Evolutionary conservation across 2,329 filamentous ascomycete species (phyloP).

Genomic region (Magnaporthiopsis incrustans): DNA sequence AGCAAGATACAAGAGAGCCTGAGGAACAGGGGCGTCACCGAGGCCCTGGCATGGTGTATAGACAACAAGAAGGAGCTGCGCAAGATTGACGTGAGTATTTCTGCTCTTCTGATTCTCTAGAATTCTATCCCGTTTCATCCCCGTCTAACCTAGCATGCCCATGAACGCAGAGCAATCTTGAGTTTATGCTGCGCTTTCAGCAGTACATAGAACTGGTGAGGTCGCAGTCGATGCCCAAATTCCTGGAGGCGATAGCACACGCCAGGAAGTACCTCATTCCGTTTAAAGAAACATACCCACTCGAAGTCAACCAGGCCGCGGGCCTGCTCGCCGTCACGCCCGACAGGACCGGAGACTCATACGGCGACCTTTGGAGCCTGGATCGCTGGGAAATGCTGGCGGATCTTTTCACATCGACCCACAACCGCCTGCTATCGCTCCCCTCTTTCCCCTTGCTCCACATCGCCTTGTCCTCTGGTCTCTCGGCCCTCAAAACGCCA

Average conservation of each 20-base stretch:
- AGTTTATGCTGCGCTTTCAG: constrained; percentile 88
- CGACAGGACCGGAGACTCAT: constrained; percentile 35
- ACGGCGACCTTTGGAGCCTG: constrained; percentile 59
- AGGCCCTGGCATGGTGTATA: constrained; percentile 81
- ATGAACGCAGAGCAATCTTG: constrained; percentile 59
- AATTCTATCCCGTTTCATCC: neutral
- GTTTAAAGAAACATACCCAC: constrained; percentile 59
- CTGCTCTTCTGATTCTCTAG: neutral
- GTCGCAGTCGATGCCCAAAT: constrained; percentile 52
- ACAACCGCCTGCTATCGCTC: constrained; percentile 78
- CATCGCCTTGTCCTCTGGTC: constrained; percentile 79
- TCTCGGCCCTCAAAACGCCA: constrained; percentile 93
- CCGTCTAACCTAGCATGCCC: neutral
- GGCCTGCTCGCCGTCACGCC: constrained; percentile 71
- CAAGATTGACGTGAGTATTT: constrained; percentile 63
- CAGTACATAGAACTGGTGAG: constrained; percentile 91
- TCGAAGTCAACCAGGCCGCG: constrained; percentile 63
- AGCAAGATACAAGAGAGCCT: constrained; percentile 70
- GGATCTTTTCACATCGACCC: constrained; percentile 72
- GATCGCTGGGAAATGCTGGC: constrained; percentile 71
- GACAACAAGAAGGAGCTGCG: constrained; percentile 91
- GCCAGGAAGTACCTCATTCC: constrained; percentile 73
- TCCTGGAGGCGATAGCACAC: constrained; percentile 71
- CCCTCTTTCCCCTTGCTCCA: constrained; percentile 79
- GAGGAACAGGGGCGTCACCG: constrained; percentile 59